Conservation (phyloP, 352 stramenopile species). For the Phytopythium litorale region DNA sequence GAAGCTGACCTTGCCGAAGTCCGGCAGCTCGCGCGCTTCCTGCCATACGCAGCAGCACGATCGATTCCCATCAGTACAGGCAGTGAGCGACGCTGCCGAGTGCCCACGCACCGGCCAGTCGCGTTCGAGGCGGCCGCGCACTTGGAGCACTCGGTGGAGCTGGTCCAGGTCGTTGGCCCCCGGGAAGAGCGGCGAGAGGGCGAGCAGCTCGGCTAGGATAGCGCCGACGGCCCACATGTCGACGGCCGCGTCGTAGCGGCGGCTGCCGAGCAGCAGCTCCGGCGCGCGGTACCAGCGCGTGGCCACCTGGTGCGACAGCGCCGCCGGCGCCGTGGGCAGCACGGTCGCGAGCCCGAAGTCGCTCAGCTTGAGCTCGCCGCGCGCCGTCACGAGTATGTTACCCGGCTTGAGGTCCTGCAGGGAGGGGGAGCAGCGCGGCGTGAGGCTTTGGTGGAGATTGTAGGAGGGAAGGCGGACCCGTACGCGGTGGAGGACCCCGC, state of each 20-base stretch:
- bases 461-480: background rate
- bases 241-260: constrained; percentile 50
- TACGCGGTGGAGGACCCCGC: constrained; percentile 64
- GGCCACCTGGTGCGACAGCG: constrained; percentile 71
- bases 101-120: constrained; percentile 39
- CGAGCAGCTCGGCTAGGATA: constrained; percentile 65
- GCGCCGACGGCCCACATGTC: constrained; percentile 75
- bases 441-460: too few species aligned
- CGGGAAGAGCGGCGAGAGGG: constrained; percentile 61
- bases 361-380: constrained; percentile 65
- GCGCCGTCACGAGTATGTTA: constrained; percentile 52
- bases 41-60: background rate
- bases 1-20: constrained; percentile 72
- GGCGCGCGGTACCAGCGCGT: constrained; percentile 84
- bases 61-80: background rate
- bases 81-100: background rate
- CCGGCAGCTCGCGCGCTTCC: constrained; percentile 42
- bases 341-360: constrained; percentile 81
- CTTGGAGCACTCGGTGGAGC: constrained; percentile 66
- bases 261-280: constrained; percentile 72
- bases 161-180: constrained; percentile 83
- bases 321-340: constrained; percentile 28
- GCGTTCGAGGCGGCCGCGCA: constrained; percentile 50
- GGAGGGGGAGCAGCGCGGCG: background rate
- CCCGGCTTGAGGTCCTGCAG: constrained; percentile 67